A percentile compares a stretch with the other conserved stretches of the same genome.
Conservation (phyloP, 768 basidiomycete genomes). For the Lentinula guzmanii region DNA sequence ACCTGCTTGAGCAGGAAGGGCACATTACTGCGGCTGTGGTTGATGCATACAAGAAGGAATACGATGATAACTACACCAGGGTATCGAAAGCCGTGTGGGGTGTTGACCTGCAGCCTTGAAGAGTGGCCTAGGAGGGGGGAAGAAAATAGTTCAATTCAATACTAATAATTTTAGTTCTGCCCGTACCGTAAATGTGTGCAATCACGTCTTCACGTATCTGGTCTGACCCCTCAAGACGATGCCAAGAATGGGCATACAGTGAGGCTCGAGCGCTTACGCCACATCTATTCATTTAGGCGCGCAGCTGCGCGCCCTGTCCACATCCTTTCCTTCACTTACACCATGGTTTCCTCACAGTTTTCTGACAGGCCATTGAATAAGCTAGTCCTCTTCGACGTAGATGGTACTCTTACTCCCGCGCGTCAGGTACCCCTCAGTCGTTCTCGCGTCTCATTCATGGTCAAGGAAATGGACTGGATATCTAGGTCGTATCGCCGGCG, state of each 20-base stretch:
- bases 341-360: conserved; percentile 56
- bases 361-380: conserved; percentile 58
- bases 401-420: conserved; percentile 65
- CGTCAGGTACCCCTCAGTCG: conserved; percentile 47
- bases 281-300: too few species aligned
- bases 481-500: conserved; percentile 55
- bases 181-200: too few species aligned
- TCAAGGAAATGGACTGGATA: not conserved
- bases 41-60: not conserved
- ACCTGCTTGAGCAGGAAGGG: not conserved
- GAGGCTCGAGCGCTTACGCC: too few species aligned
- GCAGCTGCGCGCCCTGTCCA: too few species aligned
- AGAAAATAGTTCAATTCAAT: too few species aligned
- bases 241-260: too few species aligned
- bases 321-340: conserved; percentile 7
- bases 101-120: not conserved
- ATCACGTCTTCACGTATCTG: too few species aligned
- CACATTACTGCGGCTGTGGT: not conserved
- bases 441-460: not conserved
- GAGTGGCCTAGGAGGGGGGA: too few species aligned
- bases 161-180: too few species aligned
- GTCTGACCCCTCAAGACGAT: too few species aligned
- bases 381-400: conserved; percentile 79
- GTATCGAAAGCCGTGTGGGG: not conserved
- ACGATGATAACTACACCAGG: not conserved